phyloP scores from a whole-genome alignment of 2,329 filamentous ascomycete genomes.

The Sporothrix humicola region DNA sequence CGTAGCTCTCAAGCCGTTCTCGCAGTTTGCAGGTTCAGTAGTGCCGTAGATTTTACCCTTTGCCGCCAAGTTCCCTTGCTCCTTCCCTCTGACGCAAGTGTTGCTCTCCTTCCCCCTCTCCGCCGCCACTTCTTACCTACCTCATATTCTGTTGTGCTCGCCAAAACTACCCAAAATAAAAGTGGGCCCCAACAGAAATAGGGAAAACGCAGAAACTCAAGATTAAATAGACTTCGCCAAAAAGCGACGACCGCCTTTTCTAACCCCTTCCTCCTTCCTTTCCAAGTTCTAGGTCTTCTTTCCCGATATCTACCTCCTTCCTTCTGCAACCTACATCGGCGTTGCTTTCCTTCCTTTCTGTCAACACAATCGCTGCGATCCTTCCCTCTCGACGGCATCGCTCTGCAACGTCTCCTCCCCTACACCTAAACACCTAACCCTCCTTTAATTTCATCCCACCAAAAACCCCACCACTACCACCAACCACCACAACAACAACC shows the following conservation, averaged over 20 bases:
- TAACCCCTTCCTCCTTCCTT: slow-evolving; percentile 6
- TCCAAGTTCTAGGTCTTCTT: background rate
- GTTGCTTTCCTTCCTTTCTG: slow-evolving; percentile 7
- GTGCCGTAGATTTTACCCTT: background rate
- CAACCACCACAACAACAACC: slow-evolving; percentile 11
- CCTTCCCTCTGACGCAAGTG: slow-evolving; percentile 11
- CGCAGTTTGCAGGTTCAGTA: background rate
- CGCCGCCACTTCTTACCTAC: slow-evolving; percentile 8
- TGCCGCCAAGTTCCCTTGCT: background rate
- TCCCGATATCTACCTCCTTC: background rate
- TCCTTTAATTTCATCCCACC: background rate
- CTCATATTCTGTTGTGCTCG: background rate
- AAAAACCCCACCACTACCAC: background rate
- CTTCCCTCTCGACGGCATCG: background rate
- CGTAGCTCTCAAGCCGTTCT: too few relatives aligned
- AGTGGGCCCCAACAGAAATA: slow-evolving; percentile 29
- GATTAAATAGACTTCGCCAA: slow-evolving; percentile 23
- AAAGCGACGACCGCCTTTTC: slow-evolving; percentile 26
- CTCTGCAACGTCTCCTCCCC: background rate
- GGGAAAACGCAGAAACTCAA: slow-evolving; percentile 24
- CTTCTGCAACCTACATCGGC: background rate
- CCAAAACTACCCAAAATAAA: slow-evolving; percentile 9
- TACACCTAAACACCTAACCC: background rate
- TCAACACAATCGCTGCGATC: background rate
- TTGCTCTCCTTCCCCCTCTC: background rate